Evolutionary conservation across 345 rosid species (phyloP), one percentile per base, ranked within the genome.

Genomic region (Gossypium herbaceum): DNA sequence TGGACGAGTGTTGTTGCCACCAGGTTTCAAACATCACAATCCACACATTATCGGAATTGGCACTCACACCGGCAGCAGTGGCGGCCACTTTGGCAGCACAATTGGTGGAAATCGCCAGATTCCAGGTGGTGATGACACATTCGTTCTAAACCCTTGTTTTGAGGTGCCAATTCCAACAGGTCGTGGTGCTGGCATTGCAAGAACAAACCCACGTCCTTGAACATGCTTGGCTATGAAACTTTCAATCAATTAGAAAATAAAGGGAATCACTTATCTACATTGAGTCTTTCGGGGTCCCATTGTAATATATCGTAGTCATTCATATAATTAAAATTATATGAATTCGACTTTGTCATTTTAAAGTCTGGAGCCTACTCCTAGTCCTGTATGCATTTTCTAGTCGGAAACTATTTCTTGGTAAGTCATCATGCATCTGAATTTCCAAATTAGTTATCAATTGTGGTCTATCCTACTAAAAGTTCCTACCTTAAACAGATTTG

Each of bases 51-150:
- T 84, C 50, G 12, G 15, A 11, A 45, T 13, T 45, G 50, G 50
- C 58, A 76, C 75, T 12, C 48, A 9, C 48, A 10, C 2, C 12
- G 48, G 56, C 17, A 51, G n/a, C 20, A 51, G 5, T 54, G 19
- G 57, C 22, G 19, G 24, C 22, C 4, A n/a, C 58, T 6, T 13
- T 68, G 57, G 72, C 3, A 87, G 86, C 79, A 19, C 60, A 56
- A 56, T 10, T 20, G 22, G 12, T 9, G 60, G 60, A 7, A 9
- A 9, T 56, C 3, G 12, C 27, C 24, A 69, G 77, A 48, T 85
- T 76, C 92, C 91, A 4, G 90, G 94, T 62, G 88, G 86, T 0
- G 97, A 89, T 72, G 90, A 92, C 74, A 80, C 90, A 16, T 68
- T 81, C 22, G 80, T 80, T 51, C 94, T 91, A 2, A 90, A 88